Base-by-base conservation (phyloP, 176 grass and related monocot genomes). In the Avena insularis region DNA sequence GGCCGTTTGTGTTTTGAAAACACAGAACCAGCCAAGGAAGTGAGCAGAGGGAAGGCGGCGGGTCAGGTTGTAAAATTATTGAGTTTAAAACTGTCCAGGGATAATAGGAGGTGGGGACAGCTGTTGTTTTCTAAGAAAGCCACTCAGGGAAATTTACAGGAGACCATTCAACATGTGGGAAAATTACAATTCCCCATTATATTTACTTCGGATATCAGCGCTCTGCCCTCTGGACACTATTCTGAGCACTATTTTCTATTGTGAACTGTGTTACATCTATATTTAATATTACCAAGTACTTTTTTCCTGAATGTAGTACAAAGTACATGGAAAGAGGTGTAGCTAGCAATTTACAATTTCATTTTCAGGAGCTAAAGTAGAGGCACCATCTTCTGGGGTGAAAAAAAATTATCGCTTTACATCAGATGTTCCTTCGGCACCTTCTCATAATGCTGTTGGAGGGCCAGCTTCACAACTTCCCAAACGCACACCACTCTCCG, bases 381-480 rank as follows among this genome's bases (percentile, higher is more conserved):
- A 93, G 64, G 46, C 79, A 87, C 80, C 90, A 77, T 14, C 87
- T 86, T 58, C 86, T 82, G 86, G 91, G 55, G 87, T 61, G 38
- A 55, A 79, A 67, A 88, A 91, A 27, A 99, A 90, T 84, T 99
- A 96, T 73, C 88, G 97, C 61, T 99, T 96, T 82, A 94, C 35
- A 80, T 99, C 97, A 83, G 89, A 96, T 88, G 97, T 96, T 50
- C 94, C 97, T 29, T 86, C 94, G 8, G 89, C 97, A 68, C 97
- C 94, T 65, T 94, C 91, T 80, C 89, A 96, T 82, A 93, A 62
- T 77, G 97, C 94, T 25, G 82, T 96, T 90, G 97, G 97, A 68
- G 97, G 97, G 81, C 82, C 90, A 76, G 94, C 97, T 90, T 99
- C 94, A 45, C 94, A 92, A 61, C 92, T 99, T 76, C 97, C 97